Base-by-base conservation (phyloP, 2,329 filamentous ascomycete genomes). In the Trichoderma harzianum region DNA sequence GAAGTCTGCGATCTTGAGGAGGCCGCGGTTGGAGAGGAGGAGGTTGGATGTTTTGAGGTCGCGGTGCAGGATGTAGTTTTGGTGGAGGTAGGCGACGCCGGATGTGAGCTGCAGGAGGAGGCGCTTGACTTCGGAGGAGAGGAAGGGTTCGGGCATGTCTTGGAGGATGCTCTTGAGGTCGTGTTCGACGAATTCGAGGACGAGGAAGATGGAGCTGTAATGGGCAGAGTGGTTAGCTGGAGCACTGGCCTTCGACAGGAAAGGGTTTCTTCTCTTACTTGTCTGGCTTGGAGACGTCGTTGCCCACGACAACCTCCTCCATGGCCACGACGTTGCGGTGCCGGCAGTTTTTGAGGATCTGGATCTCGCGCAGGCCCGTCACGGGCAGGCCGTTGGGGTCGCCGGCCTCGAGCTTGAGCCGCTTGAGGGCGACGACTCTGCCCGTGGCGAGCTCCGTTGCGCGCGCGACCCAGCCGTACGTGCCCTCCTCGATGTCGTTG, bases 171-270 rank as follows among this genome's bases (percentile, higher is more conserved):
- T 93, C 82, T 97, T 97, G 71, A 99, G 90, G 79, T 99, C 96
- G 85, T 99, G 96, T 84, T 98, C 95, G 77, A 98, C 86, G 82
- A 98, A 99, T 79, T 98, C 95, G 87, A 99, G 95, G 74, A 98
- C 96, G 71, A 99, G 89, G 81, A 94, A 97, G 75, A 98, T 92
- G 34, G 81, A 83, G 83, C 91, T 94, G 80, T 8, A 1, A 1
- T 3, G 16, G 18, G 8, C 10, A 2, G 43, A 10, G 5, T 21
- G n/a, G 3, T 47, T 10, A 47, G 43, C 5, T 28, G 28, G 26
- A 26, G 26, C 26, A 26, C 5, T 26, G 26, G 26, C 26, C 5
- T 5, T 26, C 26, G 26, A 26, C 26, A 26, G 26, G 26, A 26
- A 32, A 32, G 30, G 30, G 8, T 32, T 32, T 32, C 30, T 32